These are phyloP conservation scores for Conticribra guillardii DNA, from an alignment of 108 stramenopile species.

Conservation along the genomic window DNA sequence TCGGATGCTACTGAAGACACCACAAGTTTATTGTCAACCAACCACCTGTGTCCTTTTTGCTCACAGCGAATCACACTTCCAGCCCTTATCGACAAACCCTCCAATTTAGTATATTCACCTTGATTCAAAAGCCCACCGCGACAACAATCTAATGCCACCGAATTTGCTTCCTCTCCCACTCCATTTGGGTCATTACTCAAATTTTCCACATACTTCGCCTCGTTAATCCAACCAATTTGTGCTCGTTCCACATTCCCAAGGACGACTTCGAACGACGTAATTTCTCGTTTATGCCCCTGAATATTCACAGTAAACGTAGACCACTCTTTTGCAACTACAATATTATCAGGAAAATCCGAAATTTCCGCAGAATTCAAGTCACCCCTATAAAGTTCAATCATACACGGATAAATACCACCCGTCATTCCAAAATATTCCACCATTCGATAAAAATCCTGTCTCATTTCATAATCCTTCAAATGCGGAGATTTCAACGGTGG, in stretches of 20 bases:
- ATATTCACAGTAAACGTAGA: slow-evolving; percentile 35
- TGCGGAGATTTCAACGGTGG: slow-evolving; percentile 27
- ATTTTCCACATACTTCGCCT: slow-evolving; percentile 29
- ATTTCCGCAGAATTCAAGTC: slow-evolving; percentile 23
- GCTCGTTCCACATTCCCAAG: slow-evolving; percentile 44
- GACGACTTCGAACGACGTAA: slow-evolving; percentile 40
- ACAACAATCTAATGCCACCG: slow-evolving; percentile 39
- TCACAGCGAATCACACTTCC: slow-evolving; percentile 37
- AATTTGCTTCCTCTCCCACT: slow-evolving; percentile 33
- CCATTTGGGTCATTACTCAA: slow-evolving; percentile 28
- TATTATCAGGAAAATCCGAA: slow-evolving; percentile 18
- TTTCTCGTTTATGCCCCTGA: slow-evolving; percentile 24
- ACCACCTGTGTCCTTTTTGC: slow-evolving; percentile 29
- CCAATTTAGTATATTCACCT: slow-evolving; percentile 39
- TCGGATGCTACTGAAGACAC: slow-evolving; percentile 31
- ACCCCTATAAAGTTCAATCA: slow-evolving; percentile 29
- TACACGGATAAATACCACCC: slow-evolving; percentile 40
- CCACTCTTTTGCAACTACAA: slow-evolving; percentile 25
- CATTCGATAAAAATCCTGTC: slow-evolving; percentile 48
- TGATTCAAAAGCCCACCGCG: slow-evolving; percentile 30
- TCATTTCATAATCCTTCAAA: slow-evolving; percentile 21
- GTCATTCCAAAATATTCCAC: slow-evolving; percentile 59
- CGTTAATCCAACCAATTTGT: slow-evolving; percentile 31
- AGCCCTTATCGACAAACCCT: slow-evolving; percentile 18
- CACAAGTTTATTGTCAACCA: slow-evolving; percentile 27